A percentile compares a stretch with the other conserved stretches of the same genome.
Evolutionary conservation across 495 filamentous ascomycete genomes (phyloP).

Genomic region (Annulohypoxylon bovei): DNA sequence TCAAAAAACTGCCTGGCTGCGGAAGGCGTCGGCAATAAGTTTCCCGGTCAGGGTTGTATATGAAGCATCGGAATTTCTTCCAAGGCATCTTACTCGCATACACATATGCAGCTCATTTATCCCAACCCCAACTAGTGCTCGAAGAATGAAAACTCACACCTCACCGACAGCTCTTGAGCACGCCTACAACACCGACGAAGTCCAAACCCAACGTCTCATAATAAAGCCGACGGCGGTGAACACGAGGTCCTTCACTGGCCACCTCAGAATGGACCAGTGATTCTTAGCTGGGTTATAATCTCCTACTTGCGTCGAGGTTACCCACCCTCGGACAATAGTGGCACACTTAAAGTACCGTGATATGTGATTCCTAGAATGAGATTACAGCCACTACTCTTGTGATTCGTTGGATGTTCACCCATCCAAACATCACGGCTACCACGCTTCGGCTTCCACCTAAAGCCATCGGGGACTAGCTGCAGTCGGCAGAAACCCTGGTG

Average conservation of each 20-base stretch:
- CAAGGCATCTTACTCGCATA: conserved; percentile 35
- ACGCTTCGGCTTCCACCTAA: conserved; percentile 28
- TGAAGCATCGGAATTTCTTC: conserved; percentile 20
- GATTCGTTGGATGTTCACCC: conserved; percentile 26
- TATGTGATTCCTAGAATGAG: conserved; percentile 17
- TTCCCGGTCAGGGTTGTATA: conserved; percentile 5
- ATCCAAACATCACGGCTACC: conserved; percentile 27
- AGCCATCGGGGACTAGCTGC: conserved; percentile 31
- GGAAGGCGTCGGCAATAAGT: conserved; percentile 13
- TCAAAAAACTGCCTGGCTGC: background rate
- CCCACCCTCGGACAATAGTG: conserved; percentile 23
- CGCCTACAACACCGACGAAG: background rate
- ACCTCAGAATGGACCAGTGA: background rate
- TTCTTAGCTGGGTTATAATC: conserved; percentile 17
- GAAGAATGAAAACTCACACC: conserved; percentile 1
- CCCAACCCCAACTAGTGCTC: conserved; percentile 5
- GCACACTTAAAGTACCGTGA: conserved; percentile 12
- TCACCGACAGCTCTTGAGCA: conserved; percentile 7
- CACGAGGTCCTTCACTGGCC: conserved; percentile 4
- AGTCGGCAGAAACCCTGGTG: conserved; percentile 22
- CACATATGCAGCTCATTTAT: conserved; percentile 26
- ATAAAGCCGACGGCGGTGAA: conserved; percentile 18
- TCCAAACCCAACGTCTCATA: background rate
- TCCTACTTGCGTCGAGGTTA: conserved; percentile 16
- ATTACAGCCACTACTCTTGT: conserved; percentile 17